Evolutionary conservation across 2,329 filamentous ascomycete species (phyloP), one percentile per base, ranked within the genome.

Genomic region (Aspergillus quadrilineatus): DNA sequence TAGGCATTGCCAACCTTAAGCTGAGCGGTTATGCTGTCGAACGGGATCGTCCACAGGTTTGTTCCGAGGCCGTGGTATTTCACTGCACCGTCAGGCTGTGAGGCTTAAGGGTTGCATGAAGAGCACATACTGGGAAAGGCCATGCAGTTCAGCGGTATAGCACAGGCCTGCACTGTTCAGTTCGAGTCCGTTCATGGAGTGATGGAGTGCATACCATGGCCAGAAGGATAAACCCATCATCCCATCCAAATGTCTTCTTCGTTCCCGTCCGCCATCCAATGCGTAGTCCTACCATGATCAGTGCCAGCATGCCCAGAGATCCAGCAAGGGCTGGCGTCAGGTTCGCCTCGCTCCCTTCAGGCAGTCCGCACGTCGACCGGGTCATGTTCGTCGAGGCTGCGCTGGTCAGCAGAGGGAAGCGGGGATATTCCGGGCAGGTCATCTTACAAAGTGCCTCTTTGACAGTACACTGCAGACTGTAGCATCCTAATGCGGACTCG

Each of bases 1-100:
- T 1, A 34, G 6, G 10, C 10, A 4, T 22, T 22, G 22, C 22
- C 22, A 22, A 59, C 56, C 53, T 60, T 58, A 14, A 58, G 50
- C 32, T 58, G 56, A 5, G 37, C 48, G 17, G 58, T 53, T 5
- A 60, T 53, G 41, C 55, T 44, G 15, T 50, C 44, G n/a, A 60
- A 60, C 0, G 55, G 55, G 12, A 60, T 60, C 8, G 56, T 55
- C 58, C 58, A 60, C 36, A 60, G 52, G 30, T 60, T 58, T 22
- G 56, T 60, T 1, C 58, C 58, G n/a, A 60, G 56, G 32, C 55
- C 58, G 32, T 58, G 44, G 34, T 48, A 45, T 30, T 59, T 32
- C 55, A 60, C 58, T 60, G 22, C 9, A 2, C 17, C 12, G 34
- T 57, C 10, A 54, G 50, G 15, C 7, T 26, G 29, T 22, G 6